Evolutionary conservation across 2,329 filamentous ascomycete species (phyloP), one percentile per base, ranked within the genome.

Genomic region (Claviceps sp.): DNA sequence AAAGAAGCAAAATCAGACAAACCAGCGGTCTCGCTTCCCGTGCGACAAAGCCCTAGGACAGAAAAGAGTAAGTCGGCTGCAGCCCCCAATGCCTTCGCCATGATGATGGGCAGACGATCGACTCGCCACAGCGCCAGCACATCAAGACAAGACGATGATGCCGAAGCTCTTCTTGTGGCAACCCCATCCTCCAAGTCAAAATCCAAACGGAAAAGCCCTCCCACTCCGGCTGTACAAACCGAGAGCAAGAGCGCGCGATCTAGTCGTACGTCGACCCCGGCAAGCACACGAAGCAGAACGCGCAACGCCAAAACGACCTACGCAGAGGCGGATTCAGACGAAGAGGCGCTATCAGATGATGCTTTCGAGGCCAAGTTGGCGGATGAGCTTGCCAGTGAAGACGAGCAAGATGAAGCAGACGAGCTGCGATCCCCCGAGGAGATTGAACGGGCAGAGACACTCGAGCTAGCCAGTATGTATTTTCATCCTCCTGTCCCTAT

Each of bases 301-400:
- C 75, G 78, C 14, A 78, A 73, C 53, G 70, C 65, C 1, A 69
- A 54, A 5, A 61, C 4, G 10, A 34, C 59, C 0, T 81, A 82
- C 58, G 68, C 74, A 61, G 68, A 83, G 55, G 66, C 80, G 58
- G 69, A 87, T 38, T 72, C 76, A 0, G 77, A 78, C 1, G 80
- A 83, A 41, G 78, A 81, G 51, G 70, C 50, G 5, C 38, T 96
- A 10, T 90, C 85, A 5, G 91, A 97, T 56, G 79, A 85, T 34
- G 84, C 88, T 57, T 97, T 93, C 61, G 90, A 95, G 64, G 77
- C 81, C 0, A 85, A 85, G 57, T 72, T 95, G 1, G 84, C 86
- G 5, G 73, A 81, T 2, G 80, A 85, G 54, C 68, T 82, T 24
- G 69, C 65, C 1, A 63, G 68, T 1, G 45, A 48, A 26, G 68